These are phyloP conservation scores for Leccinum subgranulosum DNA, from an alignment of 768 basidiomycete genomes.

Conservation along the genomic window DNA sequence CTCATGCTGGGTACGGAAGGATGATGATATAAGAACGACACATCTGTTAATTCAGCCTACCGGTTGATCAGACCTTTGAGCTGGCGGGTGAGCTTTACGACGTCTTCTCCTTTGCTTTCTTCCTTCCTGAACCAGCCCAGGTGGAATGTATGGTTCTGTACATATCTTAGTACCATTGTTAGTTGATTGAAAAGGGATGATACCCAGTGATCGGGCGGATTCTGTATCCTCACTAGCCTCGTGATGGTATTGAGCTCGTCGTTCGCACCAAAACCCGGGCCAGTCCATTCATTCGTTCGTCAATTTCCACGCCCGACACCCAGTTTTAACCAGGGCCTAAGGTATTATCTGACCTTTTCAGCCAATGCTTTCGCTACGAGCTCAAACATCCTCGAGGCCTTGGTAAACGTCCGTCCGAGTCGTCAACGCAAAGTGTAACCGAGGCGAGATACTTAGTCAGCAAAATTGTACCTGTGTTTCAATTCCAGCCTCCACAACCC, in stretches of 20 bases:
- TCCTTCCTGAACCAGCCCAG: slow-evolving; percentile 57
- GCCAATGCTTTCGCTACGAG: no score
- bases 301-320: slow-evolving; percentile 17
- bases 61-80: slow-evolving; percentile 87
- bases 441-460: no score
- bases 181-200: not conserved
- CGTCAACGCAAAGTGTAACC: no score
- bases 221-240: not conserved
- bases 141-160: slow-evolving; percentile 69
- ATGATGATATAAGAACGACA: slow-evolving; percentile 1
- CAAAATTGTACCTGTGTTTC: no score
- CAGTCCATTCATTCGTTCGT: slow-evolving; percentile 36
- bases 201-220: slow-evolving; percentile 9
- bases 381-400: no score
- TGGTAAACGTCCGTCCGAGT: no score
- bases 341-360: no score
- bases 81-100: slow-evolving; percentile 63
- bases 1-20: slow-evolving; percentile 59
- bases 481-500: no score
- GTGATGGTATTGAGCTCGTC: not conserved
- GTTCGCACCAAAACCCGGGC: slow-evolving; percentile 29
- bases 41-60: slow-evolving; percentile 35
- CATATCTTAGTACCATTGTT: not conserved
- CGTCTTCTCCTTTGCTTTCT: slow-evolving; percentile 36
- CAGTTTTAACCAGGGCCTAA: no score